Conservation (phyloP, 148 eudicot species). For the Rhododendron kiyosumense region DNA sequence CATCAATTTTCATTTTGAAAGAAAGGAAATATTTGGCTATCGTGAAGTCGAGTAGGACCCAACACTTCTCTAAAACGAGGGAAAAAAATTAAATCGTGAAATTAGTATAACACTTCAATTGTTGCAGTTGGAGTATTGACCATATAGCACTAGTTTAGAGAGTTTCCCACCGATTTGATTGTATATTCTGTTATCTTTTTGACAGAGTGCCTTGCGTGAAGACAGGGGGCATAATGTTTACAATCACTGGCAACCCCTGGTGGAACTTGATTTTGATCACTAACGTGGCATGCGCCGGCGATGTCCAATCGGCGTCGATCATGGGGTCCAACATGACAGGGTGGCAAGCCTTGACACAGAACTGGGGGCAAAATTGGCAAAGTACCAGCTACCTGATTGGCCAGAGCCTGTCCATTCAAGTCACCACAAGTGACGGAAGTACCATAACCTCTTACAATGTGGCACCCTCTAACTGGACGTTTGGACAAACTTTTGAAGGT, state of each 20-base stretch:
- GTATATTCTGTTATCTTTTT: not conserved
- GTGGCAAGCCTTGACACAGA: conserved; percentile 31
- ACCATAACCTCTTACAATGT: conserved; percentile 25
- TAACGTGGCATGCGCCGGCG: conserved; percentile 34
- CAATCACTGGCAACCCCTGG: conserved; percentile 31
- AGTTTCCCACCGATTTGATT: not conserved
- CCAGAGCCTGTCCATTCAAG: conserved; percentile 22
- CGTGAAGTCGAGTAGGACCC: not conserved
- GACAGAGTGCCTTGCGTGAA: conserved; percentile 28
- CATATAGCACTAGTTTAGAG: not conserved
- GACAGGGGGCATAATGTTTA: conserved; percentile 34
- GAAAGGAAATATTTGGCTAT: not conserved
- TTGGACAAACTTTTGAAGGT: conserved; percentile 34
- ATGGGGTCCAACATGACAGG: conserved; percentile 22
- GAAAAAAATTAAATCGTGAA: not conserved
- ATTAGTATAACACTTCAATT: not conserved
- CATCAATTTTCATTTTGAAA: not conserved
- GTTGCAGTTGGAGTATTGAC: not conserved
- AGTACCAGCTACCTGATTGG: conserved; percentile 23
- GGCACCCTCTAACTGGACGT: conserved; percentile 27
- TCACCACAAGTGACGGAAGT: conserved; percentile 30
- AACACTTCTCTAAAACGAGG: no score
- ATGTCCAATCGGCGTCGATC: conserved; percentile 26
- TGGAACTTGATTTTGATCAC: conserved; percentile 32
- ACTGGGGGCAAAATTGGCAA: conserved; percentile 39